A percentile compares a stretch with the other conserved stretches of the same genome.
These are phyloP conservation scores for Neofusicoccum umdonicola DNA, from an alignment of 2,329 filamentous ascomycete species.

Conservation along the genomic window DNA sequence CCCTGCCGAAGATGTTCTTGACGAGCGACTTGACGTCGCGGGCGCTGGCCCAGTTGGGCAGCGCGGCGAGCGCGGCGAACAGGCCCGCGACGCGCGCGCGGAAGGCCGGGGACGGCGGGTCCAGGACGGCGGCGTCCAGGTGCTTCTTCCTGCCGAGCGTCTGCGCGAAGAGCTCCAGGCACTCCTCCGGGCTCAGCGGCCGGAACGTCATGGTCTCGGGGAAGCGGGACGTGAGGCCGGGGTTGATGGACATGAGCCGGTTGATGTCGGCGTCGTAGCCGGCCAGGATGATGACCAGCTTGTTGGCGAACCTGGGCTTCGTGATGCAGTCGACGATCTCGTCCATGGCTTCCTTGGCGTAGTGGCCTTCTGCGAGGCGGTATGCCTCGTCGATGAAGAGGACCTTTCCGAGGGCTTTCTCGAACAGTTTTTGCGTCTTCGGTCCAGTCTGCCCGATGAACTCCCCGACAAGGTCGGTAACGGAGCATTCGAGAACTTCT, in stretches of 20 bases:
- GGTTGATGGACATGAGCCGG: constrained; percentile 58
- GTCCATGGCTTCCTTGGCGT: constrained; percentile 56
- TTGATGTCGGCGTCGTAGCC: constrained; percentile 69
- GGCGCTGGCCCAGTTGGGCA: constrained; percentile 61
- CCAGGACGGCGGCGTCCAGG: constrained; percentile 29
- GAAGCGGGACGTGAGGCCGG: constrained; percentile 64
- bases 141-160: constrained; percentile 36
- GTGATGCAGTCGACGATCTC: constrained; percentile 54
- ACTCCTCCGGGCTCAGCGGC: constrained; percentile 30
- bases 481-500: constrained; percentile 65
- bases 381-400: constrained; percentile 74
- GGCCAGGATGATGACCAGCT: constrained; percentile 66
- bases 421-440: constrained; percentile 60
- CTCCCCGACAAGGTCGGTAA: constrained; percentile 65
- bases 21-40: constrained; percentile 59
- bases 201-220: constrained; percentile 60
- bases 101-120: constrained; percentile 22
- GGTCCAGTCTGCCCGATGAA: constrained; percentile 70
- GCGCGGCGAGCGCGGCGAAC: constrained; percentile 43
- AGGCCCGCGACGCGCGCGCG: constrained; percentile 23
- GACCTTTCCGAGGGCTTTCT: constrained; percentile 63
- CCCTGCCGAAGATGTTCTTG: constrained; percentile 48
- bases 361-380: constrained; percentile 57
- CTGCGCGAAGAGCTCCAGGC: constrained; percentile 39
- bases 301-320: constrained; percentile 57